A percentile compares a stretch with the other conserved stretches of the same genome.
These are phyloP conservation scores for Albugo candida DNA, from an alignment of 352 stramenopile species.

Conservation along the genomic window DNA sequence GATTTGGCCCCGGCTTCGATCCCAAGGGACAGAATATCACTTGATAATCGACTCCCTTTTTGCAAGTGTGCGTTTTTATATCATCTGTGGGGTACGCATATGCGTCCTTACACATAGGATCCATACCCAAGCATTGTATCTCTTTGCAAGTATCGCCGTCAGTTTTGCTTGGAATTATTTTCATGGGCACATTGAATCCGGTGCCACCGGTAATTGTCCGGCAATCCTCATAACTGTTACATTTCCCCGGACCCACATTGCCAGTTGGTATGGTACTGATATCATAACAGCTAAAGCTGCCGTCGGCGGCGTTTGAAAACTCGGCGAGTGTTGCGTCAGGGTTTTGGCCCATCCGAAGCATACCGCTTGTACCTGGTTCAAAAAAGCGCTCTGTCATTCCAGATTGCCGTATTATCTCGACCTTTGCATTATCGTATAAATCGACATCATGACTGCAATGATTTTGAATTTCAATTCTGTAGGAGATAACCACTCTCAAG, in stretches of 20 bases:
- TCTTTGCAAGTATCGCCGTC: conserved; percentile 14
- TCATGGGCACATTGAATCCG: conserved; percentile 51
- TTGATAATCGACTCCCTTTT: conserved; percentile 12
- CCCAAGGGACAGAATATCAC: conserved; percentile 18
- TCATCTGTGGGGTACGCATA: conserved; percentile 42
- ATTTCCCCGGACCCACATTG: conserved; percentile 23
- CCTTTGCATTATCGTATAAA: not conserved
- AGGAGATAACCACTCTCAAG: too few relatives aligned
- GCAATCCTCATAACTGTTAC: conserved; percentile 27
- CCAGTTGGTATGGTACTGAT: conserved; percentile 64
- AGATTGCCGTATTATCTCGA: not conserved
- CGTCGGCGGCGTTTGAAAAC: conserved; percentile 37
- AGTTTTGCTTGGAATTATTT: conserved; percentile 19
- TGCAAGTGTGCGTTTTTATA: conserved; percentile 31
- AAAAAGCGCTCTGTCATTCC: not conserved
- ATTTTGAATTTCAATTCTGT: too few relatives aligned
- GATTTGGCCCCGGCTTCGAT: too few relatives aligned
- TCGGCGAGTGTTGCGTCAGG: conserved; percentile 10
- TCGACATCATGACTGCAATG: not conserved
- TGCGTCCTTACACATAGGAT: conserved; percentile 33
- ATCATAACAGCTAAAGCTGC: conserved; percentile 39
- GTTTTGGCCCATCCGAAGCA: not conserved
- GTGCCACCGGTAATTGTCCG: conserved; percentile 23
- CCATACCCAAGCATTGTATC: conserved; percentile 27
- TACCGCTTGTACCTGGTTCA: not conserved